These are phyloP conservation scores for Pleurotus giganteus DNA, from an alignment of 768 basidiomycete species.

Conservation along the genomic window DNA sequence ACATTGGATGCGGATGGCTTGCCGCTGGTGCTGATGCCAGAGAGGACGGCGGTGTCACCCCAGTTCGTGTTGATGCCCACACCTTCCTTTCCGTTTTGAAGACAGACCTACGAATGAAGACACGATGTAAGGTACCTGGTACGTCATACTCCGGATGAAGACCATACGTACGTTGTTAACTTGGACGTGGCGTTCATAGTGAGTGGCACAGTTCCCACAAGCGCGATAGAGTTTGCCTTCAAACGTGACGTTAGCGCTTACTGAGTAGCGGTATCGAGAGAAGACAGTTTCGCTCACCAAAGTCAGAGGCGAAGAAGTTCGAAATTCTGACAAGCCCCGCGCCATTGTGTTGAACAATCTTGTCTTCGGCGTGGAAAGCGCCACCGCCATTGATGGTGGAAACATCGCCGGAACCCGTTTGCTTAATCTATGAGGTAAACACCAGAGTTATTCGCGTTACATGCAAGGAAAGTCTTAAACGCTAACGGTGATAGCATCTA, in stretches of 20 bases:
- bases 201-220: conserved; percentile 25
- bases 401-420: conserved; percentile 25
- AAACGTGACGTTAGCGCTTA: background rate
- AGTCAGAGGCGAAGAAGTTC: conserved; percentile 25
- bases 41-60: conserved; percentile 25
- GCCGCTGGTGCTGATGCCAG: conserved; percentile 22
- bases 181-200: conserved; percentile 22
- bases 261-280: background rate
- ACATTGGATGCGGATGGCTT: conserved; percentile 23
- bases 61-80: conserved; percentile 28
- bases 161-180: conserved; percentile 20
- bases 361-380: conserved; percentile 24
- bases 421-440: conserved; percentile 19
- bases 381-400: conserved; percentile 26
- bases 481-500: conserved; percentile 23
- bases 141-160: background rate
- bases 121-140: too few relatives aligned
- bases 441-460: too few relatives aligned
- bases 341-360: conserved; percentile 29
- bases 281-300: conserved; percentile 17
- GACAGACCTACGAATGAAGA: conserved; percentile 23
- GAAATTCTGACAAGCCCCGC: conserved; percentile 22
- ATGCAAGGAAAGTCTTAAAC: too few relatives aligned
- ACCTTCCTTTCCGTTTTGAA: conserved; percentile 20
- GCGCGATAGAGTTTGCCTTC: conserved; percentile 26